phyloP scores from a whole-genome alignment of 495 filamentous ascomycete genomes.

The Cercophora sp. region DNA sequence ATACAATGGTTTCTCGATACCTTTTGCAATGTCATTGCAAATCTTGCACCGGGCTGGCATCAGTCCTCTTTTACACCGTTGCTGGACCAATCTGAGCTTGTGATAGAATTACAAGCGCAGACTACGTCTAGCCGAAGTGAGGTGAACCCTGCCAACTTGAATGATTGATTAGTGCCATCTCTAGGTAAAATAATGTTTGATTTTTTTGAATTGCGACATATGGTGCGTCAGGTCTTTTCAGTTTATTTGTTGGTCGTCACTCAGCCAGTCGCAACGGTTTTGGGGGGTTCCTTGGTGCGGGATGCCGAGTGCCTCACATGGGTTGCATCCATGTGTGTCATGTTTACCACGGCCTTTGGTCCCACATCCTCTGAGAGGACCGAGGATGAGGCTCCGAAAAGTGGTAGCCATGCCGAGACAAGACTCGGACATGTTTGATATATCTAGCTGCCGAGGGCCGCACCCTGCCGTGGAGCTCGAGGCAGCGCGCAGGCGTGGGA shows the following conservation, averaged over 20 bases:
- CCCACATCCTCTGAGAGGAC: constrained; percentile 13
- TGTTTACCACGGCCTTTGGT: constrained; percentile 36
- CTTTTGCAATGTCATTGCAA: too few relatives aligned
- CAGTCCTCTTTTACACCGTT: too few relatives aligned
- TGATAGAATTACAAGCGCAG: too few relatives aligned
- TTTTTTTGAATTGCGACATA: constrained; percentile 8
- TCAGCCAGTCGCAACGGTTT: constrained; percentile 30
- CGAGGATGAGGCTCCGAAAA: constrained; percentile 24
- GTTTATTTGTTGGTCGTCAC: constrained; percentile 31
- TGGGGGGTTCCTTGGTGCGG: constrained; percentile 15
- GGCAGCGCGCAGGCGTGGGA: constrained; percentile 12
- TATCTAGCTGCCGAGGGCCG: constrained; percentile 16
- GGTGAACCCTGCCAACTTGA: too few relatives aligned
- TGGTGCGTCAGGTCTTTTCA: constrained; percentile 39
- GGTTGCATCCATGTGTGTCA: neutral
- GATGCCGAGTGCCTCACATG: neutral
- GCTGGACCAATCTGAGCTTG: too few relatives aligned
- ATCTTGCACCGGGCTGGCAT: too few relatives aligned
- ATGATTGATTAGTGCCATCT: neutral
- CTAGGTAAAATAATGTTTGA: constrained; percentile 1
- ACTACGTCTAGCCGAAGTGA: too few relatives aligned
- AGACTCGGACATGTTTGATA: constrained; percentile 19
- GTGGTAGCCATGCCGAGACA: constrained; percentile 19
- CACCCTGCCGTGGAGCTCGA: constrained; percentile 16
- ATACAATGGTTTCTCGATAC: too few relatives aligned